These are phyloP conservation scores for Cladophialophora bantiana DNA, from an alignment of 2,329 filamentous ascomycete species.

Conservation along the genomic window DNA sequence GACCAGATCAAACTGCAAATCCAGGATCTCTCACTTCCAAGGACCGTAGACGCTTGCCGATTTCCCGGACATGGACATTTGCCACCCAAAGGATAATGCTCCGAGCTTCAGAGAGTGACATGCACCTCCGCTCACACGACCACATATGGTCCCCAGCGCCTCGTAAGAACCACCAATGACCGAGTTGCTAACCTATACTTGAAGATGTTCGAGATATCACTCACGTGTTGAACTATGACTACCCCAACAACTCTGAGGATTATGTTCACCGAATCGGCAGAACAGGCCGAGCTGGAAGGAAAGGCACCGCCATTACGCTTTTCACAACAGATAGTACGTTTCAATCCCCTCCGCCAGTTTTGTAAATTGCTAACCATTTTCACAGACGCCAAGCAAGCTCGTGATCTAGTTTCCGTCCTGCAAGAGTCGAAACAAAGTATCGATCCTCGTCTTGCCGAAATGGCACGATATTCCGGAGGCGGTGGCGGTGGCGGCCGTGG, in stretches of 20 bases:
- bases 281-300: slow-evolving; percentile 78
- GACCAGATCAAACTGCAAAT: slow-evolving; percentile 77
- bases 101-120: slow-evolving; percentile 63
- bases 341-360: not conserved
- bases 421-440: slow-evolving; percentile 98
- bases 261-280: slow-evolving; percentile 74
- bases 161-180: slow-evolving; percentile 57
- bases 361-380: slow-evolving; percentile 28
- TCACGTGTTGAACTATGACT: slow-evolving; percentile 99
- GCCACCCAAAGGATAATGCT: slow-evolving; percentile 46
- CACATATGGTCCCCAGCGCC: slow-evolving; percentile 60
- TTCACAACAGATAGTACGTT: slow-evolving; percentile 98
- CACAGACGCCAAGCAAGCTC: slow-evolving; percentile 88
- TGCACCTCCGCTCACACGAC: slow-evolving; percentile 67
- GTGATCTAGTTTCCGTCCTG: slow-evolving; percentile 91
- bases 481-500: slow-evolving; percentile 76
- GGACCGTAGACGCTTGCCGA: slow-evolving; percentile 67
- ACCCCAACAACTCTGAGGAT: slow-evolving; percentile 87
- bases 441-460: slow-evolving; percentile 92
- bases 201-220: slow-evolving; percentile 99
- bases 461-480: slow-evolving; percentile 89
- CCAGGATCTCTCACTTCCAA: slow-evolving; percentile 67
- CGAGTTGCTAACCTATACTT: slow-evolving; percentile 76
- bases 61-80: slow-evolving; percentile 56
- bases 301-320: slow-evolving; percentile 95